Conservation (phyloP, 2,329 filamentous ascomycete genomes). For the Diatrype stigma region DNA sequence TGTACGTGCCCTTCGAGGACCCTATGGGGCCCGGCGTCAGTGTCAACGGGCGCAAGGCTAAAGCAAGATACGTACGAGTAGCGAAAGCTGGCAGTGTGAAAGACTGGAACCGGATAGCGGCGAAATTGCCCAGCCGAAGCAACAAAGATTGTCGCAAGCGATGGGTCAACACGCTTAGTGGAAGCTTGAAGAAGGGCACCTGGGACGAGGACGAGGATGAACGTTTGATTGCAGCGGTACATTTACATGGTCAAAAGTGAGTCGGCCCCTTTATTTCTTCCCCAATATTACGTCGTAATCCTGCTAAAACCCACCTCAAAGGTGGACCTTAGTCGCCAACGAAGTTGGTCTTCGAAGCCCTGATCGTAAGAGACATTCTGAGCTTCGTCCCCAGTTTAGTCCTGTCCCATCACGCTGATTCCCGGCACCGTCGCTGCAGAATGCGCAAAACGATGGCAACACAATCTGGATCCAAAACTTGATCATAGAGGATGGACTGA, state of each 20-base stretch:
- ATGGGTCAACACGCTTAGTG: constrained; percentile 13
- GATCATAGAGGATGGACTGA: constrained; percentile 20
- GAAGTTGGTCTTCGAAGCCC: constrained; percentile 31
- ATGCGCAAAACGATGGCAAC: constrained; percentile 43
- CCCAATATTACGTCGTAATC: background rate
- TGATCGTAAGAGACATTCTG: constrained; percentile 15
- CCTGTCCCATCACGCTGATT: too few relatives aligned
- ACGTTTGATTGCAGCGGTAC: constrained; percentile 27
- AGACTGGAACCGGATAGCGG: constrained; percentile 12
- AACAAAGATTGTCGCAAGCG: constrained; percentile 16
- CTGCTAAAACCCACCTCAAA: constrained; percentile 13
- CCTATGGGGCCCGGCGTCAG: too few relatives aligned
- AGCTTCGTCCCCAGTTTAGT: too few relatives aligned
- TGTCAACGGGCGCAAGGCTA: background rate
- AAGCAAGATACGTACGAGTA: background rate
- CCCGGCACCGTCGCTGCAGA: constrained; percentile 22
- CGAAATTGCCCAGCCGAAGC: constrained; percentile 10
- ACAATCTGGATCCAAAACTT: constrained; percentile 37
- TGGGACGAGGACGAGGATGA: constrained; percentile 18
- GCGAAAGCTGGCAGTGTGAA: background rate
- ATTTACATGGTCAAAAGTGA: constrained; percentile 32
- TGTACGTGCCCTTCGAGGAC: background rate
- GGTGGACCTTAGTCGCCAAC: constrained; percentile 38
- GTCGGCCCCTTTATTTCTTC: background rate
- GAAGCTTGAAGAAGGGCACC: constrained; percentile 10